Conservation (phyloP, 768 basidiomycete genomes). For the Infundibulicybe gibba region DNA sequence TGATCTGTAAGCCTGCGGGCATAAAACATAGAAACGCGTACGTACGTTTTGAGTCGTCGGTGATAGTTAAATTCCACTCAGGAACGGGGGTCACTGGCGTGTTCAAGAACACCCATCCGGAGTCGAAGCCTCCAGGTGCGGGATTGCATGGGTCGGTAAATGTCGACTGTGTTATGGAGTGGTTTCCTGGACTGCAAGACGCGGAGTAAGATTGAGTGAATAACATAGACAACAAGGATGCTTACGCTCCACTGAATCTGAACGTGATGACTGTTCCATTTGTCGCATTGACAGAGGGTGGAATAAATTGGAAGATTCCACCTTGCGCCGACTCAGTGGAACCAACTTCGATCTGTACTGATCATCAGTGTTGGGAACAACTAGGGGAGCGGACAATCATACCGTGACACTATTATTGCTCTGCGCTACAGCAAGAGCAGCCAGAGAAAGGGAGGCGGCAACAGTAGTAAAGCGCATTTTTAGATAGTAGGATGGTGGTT, state of each 20-base stretch:
- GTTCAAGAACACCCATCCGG: constrained; percentile 45
- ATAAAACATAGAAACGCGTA: constrained; percentile 1
- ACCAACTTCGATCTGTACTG: constrained; percentile 37
- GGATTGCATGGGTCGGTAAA: constrained; percentile 44
- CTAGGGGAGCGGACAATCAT: neutral
- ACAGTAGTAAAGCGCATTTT: too few species aligned
- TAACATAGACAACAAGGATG: neutral
- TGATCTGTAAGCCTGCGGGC: constrained; percentile 14
- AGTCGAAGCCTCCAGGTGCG: constrained; percentile 46
- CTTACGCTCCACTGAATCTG: constrained; percentile 42
- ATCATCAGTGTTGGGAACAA: neutral
- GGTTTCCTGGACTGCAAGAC: constrained; percentile 41
- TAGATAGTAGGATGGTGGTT: too few species aligned
- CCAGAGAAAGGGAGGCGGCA: too few species aligned
- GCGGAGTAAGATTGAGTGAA: neutral
- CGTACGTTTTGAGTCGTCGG: constrained; percentile 41
- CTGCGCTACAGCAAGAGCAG: too few species aligned
- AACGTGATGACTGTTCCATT: constrained; percentile 47
- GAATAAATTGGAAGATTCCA: constrained; percentile 44
- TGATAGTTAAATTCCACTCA: constrained; percentile 49
- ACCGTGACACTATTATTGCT: too few species aligned
- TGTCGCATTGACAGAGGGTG: constrained; percentile 34
- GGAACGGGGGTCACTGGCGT: constrained; percentile 21
- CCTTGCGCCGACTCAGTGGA: constrained; percentile 18
- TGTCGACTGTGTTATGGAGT: constrained; percentile 49